Conservation (phyloP, 192 early-diverging fungal genomes). For the Coemansia sp. region DNA sequence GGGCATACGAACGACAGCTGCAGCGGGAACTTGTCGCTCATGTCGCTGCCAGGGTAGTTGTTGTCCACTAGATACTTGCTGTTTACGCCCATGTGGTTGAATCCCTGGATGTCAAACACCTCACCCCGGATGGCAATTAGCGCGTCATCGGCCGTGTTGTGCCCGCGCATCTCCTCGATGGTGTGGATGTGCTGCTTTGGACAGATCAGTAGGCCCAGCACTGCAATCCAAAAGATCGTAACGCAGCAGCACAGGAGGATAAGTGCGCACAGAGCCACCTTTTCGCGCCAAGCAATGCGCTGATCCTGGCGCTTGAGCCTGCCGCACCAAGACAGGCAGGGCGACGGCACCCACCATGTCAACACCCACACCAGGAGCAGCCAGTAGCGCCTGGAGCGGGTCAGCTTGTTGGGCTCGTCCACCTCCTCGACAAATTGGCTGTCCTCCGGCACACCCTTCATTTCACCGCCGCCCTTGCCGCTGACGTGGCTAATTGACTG, state of each 20-base stretch:
- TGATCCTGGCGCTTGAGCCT: constrained; percentile 77
- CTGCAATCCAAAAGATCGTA: constrained; percentile 84
- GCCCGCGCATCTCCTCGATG: constrained; percentile 60
- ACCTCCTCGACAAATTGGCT: constrained; percentile 46
- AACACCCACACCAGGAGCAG: constrained; percentile 73
- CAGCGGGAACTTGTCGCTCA: constrained; percentile 67
- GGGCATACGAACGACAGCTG: constrained; percentile 61
- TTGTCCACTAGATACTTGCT: constrained; percentile 49
- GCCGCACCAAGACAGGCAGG: constrained; percentile 68
- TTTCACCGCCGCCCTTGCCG: constrained; percentile 24
- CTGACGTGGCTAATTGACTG: constrained; percentile 19
- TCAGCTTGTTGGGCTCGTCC: constrained; percentile 50
- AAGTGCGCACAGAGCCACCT: constrained; percentile 86
- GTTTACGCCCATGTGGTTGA: constrained; percentile 56
- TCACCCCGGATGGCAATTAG: constrained; percentile 75
- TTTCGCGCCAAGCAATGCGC: constrained; percentile 96
- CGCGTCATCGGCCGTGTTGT: constrained; percentile 59
- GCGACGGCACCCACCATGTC: constrained; percentile 77
- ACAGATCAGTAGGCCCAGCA: constrained; percentile 71
- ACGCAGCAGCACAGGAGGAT: constrained; percentile 74
- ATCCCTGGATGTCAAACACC: constrained; percentile 75
- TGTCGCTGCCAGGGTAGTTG: constrained; percentile 68
- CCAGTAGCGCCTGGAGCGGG: constrained; percentile 66
- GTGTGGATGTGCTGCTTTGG: constrained; percentile 73
- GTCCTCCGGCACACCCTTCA: constrained; percentile 37